A percentile compares a stretch with the other conserved stretches of the same genome.
Conservation (phyloP, 352 stramenopile species). For the Phytophthora foliorum region DNA sequence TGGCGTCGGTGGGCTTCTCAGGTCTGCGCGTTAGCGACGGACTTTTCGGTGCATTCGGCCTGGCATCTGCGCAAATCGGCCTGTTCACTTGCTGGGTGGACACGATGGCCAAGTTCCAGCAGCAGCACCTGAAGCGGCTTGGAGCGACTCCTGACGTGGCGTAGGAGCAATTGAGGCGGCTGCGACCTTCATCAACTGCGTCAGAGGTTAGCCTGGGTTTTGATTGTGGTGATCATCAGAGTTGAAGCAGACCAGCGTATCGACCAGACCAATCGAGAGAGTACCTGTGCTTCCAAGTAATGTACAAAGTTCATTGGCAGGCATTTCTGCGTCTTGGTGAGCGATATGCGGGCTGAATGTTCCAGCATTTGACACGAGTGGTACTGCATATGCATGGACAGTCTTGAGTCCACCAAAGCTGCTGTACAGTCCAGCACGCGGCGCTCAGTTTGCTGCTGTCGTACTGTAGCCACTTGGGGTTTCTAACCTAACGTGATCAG, state of each 20-base stretch:
- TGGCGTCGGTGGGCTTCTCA: constrained; percentile 56
- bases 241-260: background rate
- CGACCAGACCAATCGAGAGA: background rate
- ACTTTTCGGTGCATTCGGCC: constrained; percentile 51
- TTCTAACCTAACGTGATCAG: constrained; percentile 9
- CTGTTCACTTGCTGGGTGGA: constrained; percentile 60
- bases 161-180: constrained; percentile 23
- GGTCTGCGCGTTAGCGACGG: constrained; percentile 62
- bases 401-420: background rate
- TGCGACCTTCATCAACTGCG: background rate
- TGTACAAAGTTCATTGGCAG: background rate
- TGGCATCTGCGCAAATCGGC: constrained; percentile 59
- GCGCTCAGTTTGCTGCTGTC: background rate
- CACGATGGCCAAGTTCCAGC: constrained; percentile 48
- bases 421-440: background rate
- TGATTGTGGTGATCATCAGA: background rate
- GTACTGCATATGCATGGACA: no score
- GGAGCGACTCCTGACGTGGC: constrained; percentile 27
- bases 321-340: no score
- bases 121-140: constrained; percentile 32
- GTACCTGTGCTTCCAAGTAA: background rate
- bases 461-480: constrained; percentile 2
- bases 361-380: no score
- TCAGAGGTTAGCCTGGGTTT: no score
- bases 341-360: no score